Base-by-base conservation (phyloP, 1,284 basidiomycete species). In the Moniliella sp. region DNA sequence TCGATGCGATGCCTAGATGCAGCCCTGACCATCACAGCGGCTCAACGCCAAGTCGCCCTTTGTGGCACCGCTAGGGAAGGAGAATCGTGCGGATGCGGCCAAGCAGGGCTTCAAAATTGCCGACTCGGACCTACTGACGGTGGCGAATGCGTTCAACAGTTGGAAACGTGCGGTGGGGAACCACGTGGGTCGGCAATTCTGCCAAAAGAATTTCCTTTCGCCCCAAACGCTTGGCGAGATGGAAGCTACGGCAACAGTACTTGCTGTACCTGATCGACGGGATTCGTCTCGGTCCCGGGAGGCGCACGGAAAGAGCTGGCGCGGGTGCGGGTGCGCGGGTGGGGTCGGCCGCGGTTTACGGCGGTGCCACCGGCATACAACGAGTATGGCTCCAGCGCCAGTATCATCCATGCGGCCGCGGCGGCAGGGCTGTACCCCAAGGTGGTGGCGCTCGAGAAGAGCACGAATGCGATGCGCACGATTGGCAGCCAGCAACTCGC, bases 1-100 rank as follows among this genome's bases (percentile, higher is more conserved):
- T 60, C 84, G 15, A 80, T 97, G 62, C 73, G 73, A 32, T 94
- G 88, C 56, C 64, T 97, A 35, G 91, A 94, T 57, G 80, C 88
- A 1, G 91, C 86, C 9, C 66, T 99, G 31, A 93, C 88, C 1
- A 86, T 97, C 38, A 84, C 84, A 1, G 61, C 88, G 2, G 0
- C 65, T 94, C 18, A 93, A 82, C 57, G 77, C 80, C 2, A 94
- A 94, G 62, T 79, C 78, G 2, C 88, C 88, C 0, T 97, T 94
- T 59, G 35, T 42, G 12, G n/a, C n/a, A n/a, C 86, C 88, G 0
- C 74, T 93, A 39, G 86, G 88, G 2, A 67, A 76, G 31, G 86
- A 93, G 57, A 66, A 72, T 29, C 78, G 84, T 50, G 86, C 88
- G 0, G 77, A 84, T 49, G 69, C 71, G 3, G 80, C 83, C 25